A percentile compares a stretch with the other conserved stretches of the same genome.
These are phyloP conservation scores for Sechiopsis laciniata DNA, from an alignment of 306 rosid species.

Conservation along the genomic window DNA sequence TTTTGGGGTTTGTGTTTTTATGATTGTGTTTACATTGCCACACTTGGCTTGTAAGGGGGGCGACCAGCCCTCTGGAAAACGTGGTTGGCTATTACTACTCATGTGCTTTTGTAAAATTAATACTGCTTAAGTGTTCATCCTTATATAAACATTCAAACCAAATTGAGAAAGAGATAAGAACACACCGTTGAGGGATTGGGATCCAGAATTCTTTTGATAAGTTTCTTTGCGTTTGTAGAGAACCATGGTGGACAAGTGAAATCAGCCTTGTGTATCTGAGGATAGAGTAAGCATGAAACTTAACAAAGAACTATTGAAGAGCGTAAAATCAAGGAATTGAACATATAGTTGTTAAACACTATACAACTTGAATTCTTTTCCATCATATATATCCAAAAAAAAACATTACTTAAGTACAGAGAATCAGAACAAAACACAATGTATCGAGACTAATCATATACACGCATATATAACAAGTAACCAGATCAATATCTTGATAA, in stretches of 20 bases:
- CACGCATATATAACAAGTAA: background rate
- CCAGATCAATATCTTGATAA: background rate
- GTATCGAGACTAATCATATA: background rate
- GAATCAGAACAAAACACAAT: background rate
- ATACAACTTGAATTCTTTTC: conserved; percentile 4
- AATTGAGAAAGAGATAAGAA: conserved; percentile 20
- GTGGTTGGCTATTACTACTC: no score
- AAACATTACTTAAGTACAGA: background rate
- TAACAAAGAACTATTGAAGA: background rate
- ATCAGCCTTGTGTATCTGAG: conserved; percentile 90
- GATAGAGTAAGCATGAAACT: conserved; percentile 10
- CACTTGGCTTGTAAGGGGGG: no score
- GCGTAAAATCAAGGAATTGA: background rate
- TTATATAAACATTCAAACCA: background rate
- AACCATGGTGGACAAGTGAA: conserved; percentile 87
- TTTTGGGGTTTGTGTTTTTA: no score
- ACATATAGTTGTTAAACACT: background rate
- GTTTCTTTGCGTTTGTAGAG: conserved; percentile 79
- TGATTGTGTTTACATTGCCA: no score
- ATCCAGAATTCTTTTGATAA: conserved; percentile 81
- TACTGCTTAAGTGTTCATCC: no score
- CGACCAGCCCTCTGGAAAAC: no score
- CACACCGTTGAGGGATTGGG: conserved; percentile 79
- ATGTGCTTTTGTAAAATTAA: no score
- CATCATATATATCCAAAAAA: background rate